Base-by-base conservation (phyloP, 495 filamentous ascomycete species). In the Physcia stellaris region DNA sequence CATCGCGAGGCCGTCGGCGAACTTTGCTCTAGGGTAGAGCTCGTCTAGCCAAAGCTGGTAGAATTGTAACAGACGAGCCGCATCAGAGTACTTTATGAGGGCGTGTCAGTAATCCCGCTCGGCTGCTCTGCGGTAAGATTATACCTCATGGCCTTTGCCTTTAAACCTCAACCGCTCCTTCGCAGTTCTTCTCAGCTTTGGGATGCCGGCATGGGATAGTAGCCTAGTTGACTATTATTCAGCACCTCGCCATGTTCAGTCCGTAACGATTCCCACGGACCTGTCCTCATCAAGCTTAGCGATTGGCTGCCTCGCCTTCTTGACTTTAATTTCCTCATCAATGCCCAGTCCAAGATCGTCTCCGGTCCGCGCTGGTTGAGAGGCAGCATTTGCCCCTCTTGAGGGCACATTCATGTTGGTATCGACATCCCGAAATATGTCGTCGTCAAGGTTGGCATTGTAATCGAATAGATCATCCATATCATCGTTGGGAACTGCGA, bases 21-120 rank as follows among this genome's bases (percentile, higher is more conserved):
- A 96, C 52, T 86, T 92, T 1, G 87, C 90, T 47, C 87, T 85
- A 30, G 90, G 92, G 48, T 84, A 99, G 18, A 99, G 66, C 42
- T 94, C 85, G 54, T 99, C 90, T 4, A 96, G 83, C 90, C 90
- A 99, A 46, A 92, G 60, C 54, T 96, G 90, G 55, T 96, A 99
- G 52, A 86, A 80, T 29, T 80, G 79, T 41, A 99, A 70, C 9
- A 99, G 68, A 34, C 78, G 75, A 2, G 79, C 69, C 2, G 84
- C 69, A 55, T 99, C 90, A 21, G 77, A 77, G 56, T 86, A 99
- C 84, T 94, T n/a, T n/a, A n/a, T n/a, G n/a, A n/a, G n/a, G 41
- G 24, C 29, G 9, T 28, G 16, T 45, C n/a, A 47, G 42, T 20
- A 16, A 31, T 32, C 27, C 17, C 52, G 20, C 35, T 19, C n/a